Evolutionary conservation across 2,329 filamentous ascomycete species (phyloP).

Genomic region (Scleromitrula shiraiana): DNA sequence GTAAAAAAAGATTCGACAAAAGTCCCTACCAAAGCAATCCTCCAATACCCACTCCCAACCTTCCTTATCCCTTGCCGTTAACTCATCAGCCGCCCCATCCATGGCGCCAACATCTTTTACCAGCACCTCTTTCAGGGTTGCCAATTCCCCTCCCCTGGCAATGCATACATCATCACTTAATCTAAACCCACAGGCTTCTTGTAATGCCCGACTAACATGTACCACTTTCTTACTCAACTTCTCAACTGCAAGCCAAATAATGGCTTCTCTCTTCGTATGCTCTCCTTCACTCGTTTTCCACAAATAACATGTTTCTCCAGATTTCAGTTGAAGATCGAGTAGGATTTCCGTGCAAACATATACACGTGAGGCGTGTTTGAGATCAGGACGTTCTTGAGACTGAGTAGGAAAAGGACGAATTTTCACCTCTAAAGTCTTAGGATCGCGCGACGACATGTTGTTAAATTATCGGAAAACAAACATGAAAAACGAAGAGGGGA

Average conservation of each 20-base stretch:
- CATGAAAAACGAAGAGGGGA: no score
- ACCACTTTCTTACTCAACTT: constrained; percentile 60
- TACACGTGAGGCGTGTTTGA: constrained; percentile 29
- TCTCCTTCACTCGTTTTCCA: constrained; percentile 30
- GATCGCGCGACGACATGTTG: constrained; percentile 4
- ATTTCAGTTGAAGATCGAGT: constrained; percentile 43
- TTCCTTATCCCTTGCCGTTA: constrained; percentile 31
- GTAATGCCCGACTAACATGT: constrained; percentile 66
- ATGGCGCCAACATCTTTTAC: constrained; percentile 48
- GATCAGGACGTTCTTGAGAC: constrained; percentile 26
- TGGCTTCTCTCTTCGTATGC: constrained; percentile 33
- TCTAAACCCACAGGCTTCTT: constrained; percentile 64
- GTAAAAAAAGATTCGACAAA: not conserved
- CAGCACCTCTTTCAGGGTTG: constrained; percentile 49
- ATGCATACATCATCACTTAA: constrained; percentile 63
- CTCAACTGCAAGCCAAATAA: constrained; percentile 53
- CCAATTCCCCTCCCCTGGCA: constrained; percentile 41
- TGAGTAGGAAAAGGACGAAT: constrained; percentile 24
- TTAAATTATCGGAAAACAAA: not conserved
- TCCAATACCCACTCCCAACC: constrained; percentile 43
- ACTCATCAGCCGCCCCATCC: constrained; percentile 21
- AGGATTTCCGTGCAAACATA: constrained; percentile 36
- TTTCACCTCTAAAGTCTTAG: constrained; percentile 29
- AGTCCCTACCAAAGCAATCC: constrained; percentile 32
- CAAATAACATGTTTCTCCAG: constrained; percentile 52